Percentiles rank a stretch among this genome's conserved stretches.
phyloP scores from a whole-genome alignment of 2,329 filamentous ascomycete genomes.

The Aspergillus fumigatiaffinis region DNA sequence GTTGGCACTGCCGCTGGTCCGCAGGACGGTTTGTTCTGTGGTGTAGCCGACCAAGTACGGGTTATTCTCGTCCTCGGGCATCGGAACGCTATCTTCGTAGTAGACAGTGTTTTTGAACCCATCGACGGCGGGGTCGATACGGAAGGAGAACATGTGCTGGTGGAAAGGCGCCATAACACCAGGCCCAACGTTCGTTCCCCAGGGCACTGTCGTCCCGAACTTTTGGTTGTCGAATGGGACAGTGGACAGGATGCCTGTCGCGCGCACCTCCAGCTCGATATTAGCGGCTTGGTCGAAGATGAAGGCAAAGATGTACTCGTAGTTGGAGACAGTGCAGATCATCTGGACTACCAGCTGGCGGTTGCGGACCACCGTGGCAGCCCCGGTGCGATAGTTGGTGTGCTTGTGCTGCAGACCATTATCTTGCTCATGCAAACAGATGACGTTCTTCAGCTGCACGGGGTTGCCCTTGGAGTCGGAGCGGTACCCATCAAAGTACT shows the following conservation, averaged over 20 bases:
- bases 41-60: constrained; percentile 61
- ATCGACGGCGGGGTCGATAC: constrained; percentile 59
- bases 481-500: constrained; percentile 60
- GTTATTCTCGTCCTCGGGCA: constrained; percentile 54
- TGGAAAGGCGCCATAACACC: constrained; percentile 67
- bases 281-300: constrained; percentile 69
- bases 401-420: constrained; percentile 68
- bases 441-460: constrained; percentile 58
- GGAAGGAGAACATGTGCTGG: constrained; percentile 71
- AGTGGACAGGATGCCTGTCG: constrained; percentile 65
- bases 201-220: constrained; percentile 57
- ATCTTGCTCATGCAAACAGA: constrained; percentile 70
- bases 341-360: constrained; percentile 65
- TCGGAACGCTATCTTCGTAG: constrained; percentile 53
- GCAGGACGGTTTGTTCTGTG: constrained; percentile 49
- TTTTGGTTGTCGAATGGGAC: constrained; percentile 61
- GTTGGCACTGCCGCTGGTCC: constrained; percentile 48
- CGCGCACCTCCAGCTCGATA: constrained; percentile 63
- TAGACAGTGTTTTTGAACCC: constrained; percentile 54
- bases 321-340: constrained; percentile 69
- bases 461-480: constrained; percentile 58
- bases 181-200: constrained; percentile 66
- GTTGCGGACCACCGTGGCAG: constrained; percentile 61
- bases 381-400: constrained; percentile 65
- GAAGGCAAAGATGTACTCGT: constrained; percentile 70